Conservation (phyloP, 305 asterid species). For the Fraxinus baroniana region DNA sequence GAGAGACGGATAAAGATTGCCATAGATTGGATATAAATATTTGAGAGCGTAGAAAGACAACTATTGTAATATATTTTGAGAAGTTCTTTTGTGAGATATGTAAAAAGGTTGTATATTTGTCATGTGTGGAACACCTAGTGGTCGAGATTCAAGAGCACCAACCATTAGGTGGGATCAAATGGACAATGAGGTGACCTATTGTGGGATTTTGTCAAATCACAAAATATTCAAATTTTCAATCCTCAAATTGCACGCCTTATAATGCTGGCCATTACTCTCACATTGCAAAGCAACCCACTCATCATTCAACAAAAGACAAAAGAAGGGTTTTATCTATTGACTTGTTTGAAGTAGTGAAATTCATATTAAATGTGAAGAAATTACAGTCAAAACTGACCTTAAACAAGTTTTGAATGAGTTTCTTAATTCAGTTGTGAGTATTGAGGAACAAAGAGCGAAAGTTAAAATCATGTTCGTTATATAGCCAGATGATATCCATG, state of each 20-base stretch:
- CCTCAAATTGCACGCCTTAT: conserved; percentile 28
- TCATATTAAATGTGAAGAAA: not conserved
- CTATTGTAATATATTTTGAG: not conserved
- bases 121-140: not conserved
- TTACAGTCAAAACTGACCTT: not conserved
- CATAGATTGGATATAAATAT: not conserved
- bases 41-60: not conserved
- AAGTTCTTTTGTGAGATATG: not conserved
- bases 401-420: not conserved
- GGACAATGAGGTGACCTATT: not conserved
- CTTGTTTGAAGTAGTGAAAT: not conserved
- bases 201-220: not conserved
- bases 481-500: not conserved
- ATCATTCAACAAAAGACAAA: not conserved
- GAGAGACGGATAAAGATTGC: not conserved
- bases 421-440: not conserved
- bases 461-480: not conserved
- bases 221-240: not conserved
- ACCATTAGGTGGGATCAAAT: not conserved
- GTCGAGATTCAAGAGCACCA: conserved; percentile 2
- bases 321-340: not conserved
- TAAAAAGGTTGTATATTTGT: too few species aligned
- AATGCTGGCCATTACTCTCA: conserved; percentile 23
- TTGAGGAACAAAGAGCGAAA: not conserved
- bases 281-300: not conserved